These are phyloP conservation scores for Hypoxylon sp. DNA, from an alignment of 2,329 filamentous ascomycete species.

Conservation along the genomic window DNA sequence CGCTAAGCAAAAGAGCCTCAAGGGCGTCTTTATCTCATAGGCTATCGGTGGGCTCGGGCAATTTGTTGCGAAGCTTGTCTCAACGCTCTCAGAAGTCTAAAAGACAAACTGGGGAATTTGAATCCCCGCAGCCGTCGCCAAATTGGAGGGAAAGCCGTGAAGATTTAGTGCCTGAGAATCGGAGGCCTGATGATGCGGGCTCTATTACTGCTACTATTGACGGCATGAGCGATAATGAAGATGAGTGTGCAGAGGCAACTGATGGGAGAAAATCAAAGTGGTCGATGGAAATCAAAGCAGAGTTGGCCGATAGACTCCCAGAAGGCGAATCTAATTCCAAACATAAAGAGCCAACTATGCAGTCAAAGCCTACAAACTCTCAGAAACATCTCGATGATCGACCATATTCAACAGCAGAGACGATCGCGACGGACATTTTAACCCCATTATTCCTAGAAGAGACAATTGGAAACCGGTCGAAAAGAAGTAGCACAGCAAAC, in stretches of 20 bases:
- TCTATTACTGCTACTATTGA: conserved; percentile 73
- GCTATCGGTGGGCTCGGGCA: conserved; percentile 64
- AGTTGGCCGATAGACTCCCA: conserved; percentile 52
- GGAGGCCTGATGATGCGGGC: conserved; percentile 59
- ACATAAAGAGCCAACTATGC: conserved; percentile 18
- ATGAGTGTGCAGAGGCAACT: conserved; percentile 53
- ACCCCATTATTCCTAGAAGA: conserved; percentile 41
- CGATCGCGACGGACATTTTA: conserved; percentile 51
- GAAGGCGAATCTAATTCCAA: conserved; percentile 25
- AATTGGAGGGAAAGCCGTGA: conserved; percentile 61
- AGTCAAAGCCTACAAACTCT: conserved; percentile 30
- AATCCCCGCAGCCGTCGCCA: conserved; percentile 37
- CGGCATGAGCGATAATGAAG: conserved; percentile 62
- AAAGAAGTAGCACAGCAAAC: conserved; percentile 45
- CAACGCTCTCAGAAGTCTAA: conserved; percentile 53
- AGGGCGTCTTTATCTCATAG: conserved; percentile 60
- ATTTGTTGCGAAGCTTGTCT: conserved; percentile 63
- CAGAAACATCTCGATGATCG: conserved; percentile 26
- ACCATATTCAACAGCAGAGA: conserved; percentile 51
- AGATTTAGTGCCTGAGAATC: conserved; percentile 59
- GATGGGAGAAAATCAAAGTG: conserved; percentile 45
- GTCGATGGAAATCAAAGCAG: conserved; percentile 59
- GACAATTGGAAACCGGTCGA: conserved; percentile 39
- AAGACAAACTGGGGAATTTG: conserved; percentile 46
- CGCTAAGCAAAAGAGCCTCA: conserved; percentile 55